Percentiles rank a stretch among this genome's conserved stretches.
phyloP scores from a whole-genome alignment of 2,329 filamentous ascomycete species.

The Cladosporium sp. region DNA sequence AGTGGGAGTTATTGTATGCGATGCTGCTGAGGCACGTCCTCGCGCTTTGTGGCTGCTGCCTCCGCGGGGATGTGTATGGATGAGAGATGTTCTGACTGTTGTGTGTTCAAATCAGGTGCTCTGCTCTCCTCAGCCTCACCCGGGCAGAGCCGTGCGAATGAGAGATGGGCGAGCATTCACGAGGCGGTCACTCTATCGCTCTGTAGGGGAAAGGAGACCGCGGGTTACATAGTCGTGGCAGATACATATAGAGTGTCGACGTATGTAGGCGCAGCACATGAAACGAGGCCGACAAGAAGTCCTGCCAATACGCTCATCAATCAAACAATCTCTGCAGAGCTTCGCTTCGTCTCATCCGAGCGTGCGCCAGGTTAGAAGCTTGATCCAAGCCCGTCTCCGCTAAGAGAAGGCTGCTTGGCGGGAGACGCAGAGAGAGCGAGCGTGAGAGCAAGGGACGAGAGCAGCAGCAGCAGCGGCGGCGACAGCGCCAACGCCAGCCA shows the following conservation, averaged over 20 bases:
- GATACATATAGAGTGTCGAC: neutral
- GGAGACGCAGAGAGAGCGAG: neutral
- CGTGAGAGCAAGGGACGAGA: neutral
- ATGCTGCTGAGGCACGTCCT: neutral
- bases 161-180: neutral
- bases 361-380: conserved; percentile 1
- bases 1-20: neutral
- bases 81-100: neutral
- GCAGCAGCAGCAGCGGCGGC: neutral
- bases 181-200: neutral
- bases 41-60: neutral
- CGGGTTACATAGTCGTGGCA: neutral
- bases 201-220: neutral
- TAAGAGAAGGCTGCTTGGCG: conserved; percentile 6
- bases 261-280: neutral
- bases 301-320: neutral
- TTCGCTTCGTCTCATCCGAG: neutral
- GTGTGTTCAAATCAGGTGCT: neutral
- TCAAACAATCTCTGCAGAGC: neutral
- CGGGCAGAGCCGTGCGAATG: neutral
- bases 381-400: neutral
- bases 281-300: neutral
- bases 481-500: neutral
- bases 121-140: neutral
- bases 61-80: neutral